Evolutionary conservation across 1,139 yeast species (phyloP).

Genomic region (Keqinozyma sinolaborantium): DNA sequence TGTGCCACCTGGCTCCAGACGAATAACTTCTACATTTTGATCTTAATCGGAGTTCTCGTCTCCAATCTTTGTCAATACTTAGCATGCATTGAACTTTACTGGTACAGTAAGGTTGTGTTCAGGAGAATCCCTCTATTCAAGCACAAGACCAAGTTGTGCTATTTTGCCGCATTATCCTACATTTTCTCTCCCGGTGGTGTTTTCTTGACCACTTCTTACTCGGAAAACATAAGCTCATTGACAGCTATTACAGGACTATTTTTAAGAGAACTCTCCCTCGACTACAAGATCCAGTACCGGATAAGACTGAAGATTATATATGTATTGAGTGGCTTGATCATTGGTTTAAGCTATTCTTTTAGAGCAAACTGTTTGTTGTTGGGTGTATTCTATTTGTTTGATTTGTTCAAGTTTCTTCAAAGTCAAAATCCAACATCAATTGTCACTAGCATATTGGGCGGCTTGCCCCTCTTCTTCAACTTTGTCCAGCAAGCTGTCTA

Average conservation of each 20-base stretch:
- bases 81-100: slow-evolving; percentile 49
- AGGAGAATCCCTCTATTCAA: slow-evolving; percentile 15
- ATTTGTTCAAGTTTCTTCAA: slow-evolving; percentile 31
- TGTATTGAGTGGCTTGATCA: slow-evolving; percentile 53
- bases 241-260: slow-evolving; percentile 58
- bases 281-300: slow-evolving; percentile 14
- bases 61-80: slow-evolving; percentile 54
- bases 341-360: slow-evolving; percentile 57
- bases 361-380: slow-evolving; percentile 75
- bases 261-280: slow-evolving; percentile 41
- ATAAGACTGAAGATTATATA: slow-evolving; percentile 22
- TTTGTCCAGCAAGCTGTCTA: slow-evolving; percentile 45
- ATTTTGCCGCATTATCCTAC: slow-evolving; percentile 44
- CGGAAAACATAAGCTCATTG: slow-evolving; percentile 74
- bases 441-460: slow-evolving; percentile 38
- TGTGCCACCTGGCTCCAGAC: slow-evolving; percentile 13
- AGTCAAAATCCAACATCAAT: neutral
- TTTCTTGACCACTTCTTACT: slow-evolving; percentile 70
- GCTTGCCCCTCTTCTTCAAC: slow-evolving; percentile 46
- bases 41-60: slow-evolving; percentile 41
- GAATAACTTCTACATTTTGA: slow-evolving; percentile 38
- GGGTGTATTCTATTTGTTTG: slow-evolving; percentile 66
- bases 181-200: slow-evolving; percentile 77
- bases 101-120: slow-evolving; percentile 38
- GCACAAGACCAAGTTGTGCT: slow-evolving; percentile 21